Base-by-base conservation (phyloP, 331 rosid genomes). In the Prunus yedoensis region DNA sequence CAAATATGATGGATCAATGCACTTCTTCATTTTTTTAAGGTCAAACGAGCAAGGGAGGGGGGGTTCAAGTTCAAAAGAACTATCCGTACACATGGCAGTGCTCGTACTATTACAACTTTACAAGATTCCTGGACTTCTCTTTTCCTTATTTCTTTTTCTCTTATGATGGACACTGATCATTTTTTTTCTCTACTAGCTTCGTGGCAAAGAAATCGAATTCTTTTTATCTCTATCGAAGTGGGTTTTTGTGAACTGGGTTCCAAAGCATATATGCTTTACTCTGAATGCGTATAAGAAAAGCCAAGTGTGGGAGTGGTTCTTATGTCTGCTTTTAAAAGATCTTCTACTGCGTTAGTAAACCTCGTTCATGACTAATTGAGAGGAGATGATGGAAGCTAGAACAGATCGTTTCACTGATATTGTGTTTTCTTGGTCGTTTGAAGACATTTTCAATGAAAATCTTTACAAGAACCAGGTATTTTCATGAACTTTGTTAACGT, bases 351-450 rank as follows among this genome's bases (percentile, higher is more conserved):
- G 38, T 56, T 4, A 81, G 85, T 81, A 71, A 76, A 41, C 35
- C 15, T 11, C 38, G 38, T 32, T 32, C 7, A 32, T 14, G 57
- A 52, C 1, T 17, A 7, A 17, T 6, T 52, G 41, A 32, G 62
- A 14, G 66, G 25, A 18, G 74, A 77, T 74, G 84, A 83, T 79
- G 88, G 61, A 68, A 5, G 75, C 17, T n/a, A 30, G 62, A 47
- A 45, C 50, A 27, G 86, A 78, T 16, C 63, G 50, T 47, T 85
- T 89, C 61, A 75, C 52, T 35, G 78, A 79, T 38, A 61, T 46
- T 49, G 50, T 88, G 5, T 78, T 90, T 74, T 88, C 96, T 43
- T 88, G 89, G 96, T 79, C 88, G 27, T 74, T 90, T 20, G 78
- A 84, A 32, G 86, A 88, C 64, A 73, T 90, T 60, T 64, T 67